Evolutionary conservation across 192 early-diverging fungal species (phyloP).

Genomic region (Entomortierella beljakovae): DNA sequence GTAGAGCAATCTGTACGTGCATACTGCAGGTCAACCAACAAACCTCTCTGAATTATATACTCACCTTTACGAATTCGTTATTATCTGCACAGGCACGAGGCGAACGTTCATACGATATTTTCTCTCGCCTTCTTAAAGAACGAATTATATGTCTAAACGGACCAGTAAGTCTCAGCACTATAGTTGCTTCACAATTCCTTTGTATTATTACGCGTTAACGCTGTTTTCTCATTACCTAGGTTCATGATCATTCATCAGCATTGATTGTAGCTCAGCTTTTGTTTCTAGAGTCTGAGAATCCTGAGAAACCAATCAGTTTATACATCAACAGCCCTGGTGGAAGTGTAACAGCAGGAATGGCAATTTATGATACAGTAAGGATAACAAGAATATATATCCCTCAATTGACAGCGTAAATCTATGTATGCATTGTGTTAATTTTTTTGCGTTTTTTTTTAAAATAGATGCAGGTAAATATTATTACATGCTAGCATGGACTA

Average conservation of each 20-base stretch:
- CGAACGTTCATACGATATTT: conserved; percentile 98
- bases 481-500: too few species aligned
- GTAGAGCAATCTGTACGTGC: conserved; percentile 74
- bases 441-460: neutral
- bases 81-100: conserved; percentile 69
- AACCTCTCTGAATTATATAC: too few species aligned
- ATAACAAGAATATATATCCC: neutral
- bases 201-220: neutral
- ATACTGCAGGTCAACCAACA: too few species aligned
- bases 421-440: neutral
- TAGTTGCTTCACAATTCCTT: neutral
- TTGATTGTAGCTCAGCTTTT: conserved; percentile 95
- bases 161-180: conserved; percentile 16
- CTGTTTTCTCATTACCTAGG: conserved; percentile 39
- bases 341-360: conserved; percentile 94
- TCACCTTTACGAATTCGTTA: neutral
- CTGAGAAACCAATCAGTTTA: conserved; percentile 91
- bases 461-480: conserved; percentile 53
- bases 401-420: neutral
- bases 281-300: conserved; percentile 95
- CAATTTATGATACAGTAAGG: conserved; percentile 89
- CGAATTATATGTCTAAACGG: conserved; percentile 98
- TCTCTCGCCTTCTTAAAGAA: conserved; percentile 95
- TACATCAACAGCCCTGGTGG: conserved; percentile 99
- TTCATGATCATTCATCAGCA: conserved; percentile 86